Conservation (phyloP, 352 stramenopile species). For the Sclerospora graminicola region DNA sequence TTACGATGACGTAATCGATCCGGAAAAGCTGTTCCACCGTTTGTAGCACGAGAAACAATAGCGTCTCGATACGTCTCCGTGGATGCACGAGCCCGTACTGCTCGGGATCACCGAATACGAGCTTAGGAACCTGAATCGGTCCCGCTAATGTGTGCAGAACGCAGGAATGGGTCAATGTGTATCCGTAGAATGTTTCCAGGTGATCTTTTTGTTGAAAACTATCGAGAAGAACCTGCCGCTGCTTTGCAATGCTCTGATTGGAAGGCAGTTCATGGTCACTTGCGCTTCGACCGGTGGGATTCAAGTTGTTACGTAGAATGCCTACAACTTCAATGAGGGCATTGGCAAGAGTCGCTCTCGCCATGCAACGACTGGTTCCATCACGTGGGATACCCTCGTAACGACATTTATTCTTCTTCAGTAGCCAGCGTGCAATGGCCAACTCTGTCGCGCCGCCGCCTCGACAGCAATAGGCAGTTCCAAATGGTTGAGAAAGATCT, state of each 20-base stretch:
- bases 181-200: too few species aligned
- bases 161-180: conserved; percentile 23
- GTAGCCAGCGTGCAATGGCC: conserved; percentile 18
- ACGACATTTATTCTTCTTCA: not conserved
- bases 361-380: conserved; percentile 4
- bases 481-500: not conserved
- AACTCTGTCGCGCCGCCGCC: conserved; percentile 43
- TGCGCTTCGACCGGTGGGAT: not conserved
- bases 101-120: conserved; percentile 33
- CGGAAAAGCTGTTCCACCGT: conserved; percentile 51
- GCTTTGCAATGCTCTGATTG: too few species aligned
- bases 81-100: conserved; percentile 44
- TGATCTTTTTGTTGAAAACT: conserved; percentile 7
- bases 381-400: not conserved
- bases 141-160: conserved; percentile 24
- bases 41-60: conserved; percentile 36
- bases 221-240: conserved; percentile 23
- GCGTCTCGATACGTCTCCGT: conserved; percentile 26
- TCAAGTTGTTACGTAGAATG: conserved; percentile 20
- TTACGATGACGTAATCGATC: conserved; percentile 20
- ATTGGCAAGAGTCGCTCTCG: conserved; percentile 12
- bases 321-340: conserved; percentile 29
- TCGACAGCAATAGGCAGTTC: conserved; percentile 21
- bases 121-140: too few species aligned
- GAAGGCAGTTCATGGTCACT: too few species aligned